Evolutionary conservation across 2,329 filamentous ascomycete species (phyloP).

Genomic region (Albophoma yamanashiensis): DNA sequence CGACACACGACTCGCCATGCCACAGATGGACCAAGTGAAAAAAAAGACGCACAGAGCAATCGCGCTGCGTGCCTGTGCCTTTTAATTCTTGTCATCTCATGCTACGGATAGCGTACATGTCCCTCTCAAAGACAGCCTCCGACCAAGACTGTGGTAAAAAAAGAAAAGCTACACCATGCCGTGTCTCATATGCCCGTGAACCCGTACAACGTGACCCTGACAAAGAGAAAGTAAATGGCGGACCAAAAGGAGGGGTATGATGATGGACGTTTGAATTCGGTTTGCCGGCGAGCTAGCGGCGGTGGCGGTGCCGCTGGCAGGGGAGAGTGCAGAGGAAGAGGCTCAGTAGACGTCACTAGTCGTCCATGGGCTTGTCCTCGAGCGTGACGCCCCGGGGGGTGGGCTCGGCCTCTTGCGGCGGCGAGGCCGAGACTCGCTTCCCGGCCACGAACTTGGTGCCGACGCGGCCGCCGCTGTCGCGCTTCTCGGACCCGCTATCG

Average conservation of each 20-base stretch:
- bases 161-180: background rate
- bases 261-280: background rate
- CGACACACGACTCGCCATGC: background rate
- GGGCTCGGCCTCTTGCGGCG: slow-evolving; percentile 15
- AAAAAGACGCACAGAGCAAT: background rate
- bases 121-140: background rate
- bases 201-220: slow-evolving; percentile 4
- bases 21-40: background rate
- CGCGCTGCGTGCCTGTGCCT: background rate
- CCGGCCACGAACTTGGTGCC: slow-evolving; percentile 36
- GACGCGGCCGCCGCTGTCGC: slow-evolving; percentile 48
- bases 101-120: background rate
- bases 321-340: background rate
- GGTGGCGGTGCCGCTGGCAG: background rate
- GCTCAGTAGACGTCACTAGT: slow-evolving; percentile 20
- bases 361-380: slow-evolving; percentile 41
- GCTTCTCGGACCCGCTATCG: slow-evolving; percentile 37
- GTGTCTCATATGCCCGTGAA: slow-evolving; percentile 6
- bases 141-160: background rate
- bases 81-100: background rate
- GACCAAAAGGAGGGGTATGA: background rate
- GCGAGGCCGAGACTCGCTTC: slow-evolving; percentile 26
- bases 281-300: background rate
- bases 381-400: slow-evolving; percentile 35
- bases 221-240: background rate